These are phyloP conservation scores for Pilobolus umbonatus DNA, from an alignment of 192 early-diverging fungal species.

Conservation along the genomic window DNA sequence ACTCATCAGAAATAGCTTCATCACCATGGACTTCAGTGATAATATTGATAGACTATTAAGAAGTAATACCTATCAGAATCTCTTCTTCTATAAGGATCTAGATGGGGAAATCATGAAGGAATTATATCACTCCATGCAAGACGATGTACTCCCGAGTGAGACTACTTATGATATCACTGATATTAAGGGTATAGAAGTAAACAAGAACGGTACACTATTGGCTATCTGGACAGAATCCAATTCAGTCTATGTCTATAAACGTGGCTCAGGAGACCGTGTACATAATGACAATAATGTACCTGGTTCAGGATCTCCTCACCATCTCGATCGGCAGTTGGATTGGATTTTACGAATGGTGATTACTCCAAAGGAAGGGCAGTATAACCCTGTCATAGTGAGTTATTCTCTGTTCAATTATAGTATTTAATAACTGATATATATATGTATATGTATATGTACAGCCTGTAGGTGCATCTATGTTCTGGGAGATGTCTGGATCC, in stretches of 20 bases:
- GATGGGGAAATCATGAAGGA: slow-evolving; percentile 6
- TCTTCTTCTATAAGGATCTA: background rate
- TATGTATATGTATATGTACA: background rate
- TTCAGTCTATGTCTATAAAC: slow-evolving; percentile 24
- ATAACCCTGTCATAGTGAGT: background rate
- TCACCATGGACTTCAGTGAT: slow-evolving; percentile 19
- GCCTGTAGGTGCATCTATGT: slow-evolving; percentile 1
- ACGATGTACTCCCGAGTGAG: background rate
- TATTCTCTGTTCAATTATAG: background rate
- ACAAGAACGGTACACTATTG: slow-evolving; percentile 15
- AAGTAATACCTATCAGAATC: background rate
- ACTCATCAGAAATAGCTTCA: slow-evolving; percentile 5
- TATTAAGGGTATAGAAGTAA: slow-evolving; percentile 11
- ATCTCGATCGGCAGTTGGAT: background rate
- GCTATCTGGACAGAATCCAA: slow-evolving; percentile 23
- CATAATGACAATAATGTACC: background rate
- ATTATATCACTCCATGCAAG: slow-evolving; percentile 10
- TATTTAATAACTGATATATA: background rate
- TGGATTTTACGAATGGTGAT: slow-evolving; percentile 11
- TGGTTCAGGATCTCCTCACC: background rate
- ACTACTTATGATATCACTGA: background rate
- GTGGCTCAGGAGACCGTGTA: slow-evolving; percentile 13
- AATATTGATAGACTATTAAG: slow-evolving; percentile 1
- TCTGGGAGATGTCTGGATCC: background rate
- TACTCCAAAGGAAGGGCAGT: background rate